Evolutionary conservation across 2,329 filamentous ascomycete genomes (phyloP).

Genomic region (Elsinoe necatrix): DNA sequence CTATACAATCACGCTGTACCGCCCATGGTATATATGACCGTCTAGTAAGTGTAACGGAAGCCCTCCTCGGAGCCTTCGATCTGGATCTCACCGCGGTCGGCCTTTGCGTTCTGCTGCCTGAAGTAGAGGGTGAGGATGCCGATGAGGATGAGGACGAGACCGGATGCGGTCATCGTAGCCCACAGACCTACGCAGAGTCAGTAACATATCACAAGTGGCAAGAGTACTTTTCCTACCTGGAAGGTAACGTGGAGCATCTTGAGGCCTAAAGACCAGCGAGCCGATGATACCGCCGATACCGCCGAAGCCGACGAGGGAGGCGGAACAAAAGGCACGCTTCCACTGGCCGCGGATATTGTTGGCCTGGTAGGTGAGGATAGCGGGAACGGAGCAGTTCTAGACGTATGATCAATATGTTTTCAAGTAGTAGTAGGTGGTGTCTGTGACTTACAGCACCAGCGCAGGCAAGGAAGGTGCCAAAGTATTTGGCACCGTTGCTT

Average conservation of each 20-base stretch:
- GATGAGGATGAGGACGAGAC: conserved; percentile 32
- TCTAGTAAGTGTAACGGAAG: conserved; percentile 23
- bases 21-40: conserved; percentile 3
- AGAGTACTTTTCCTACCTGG: conserved; percentile 20
- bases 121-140: conserved; percentile 28
- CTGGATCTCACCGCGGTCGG: conserved; percentile 35
- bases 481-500: conserved; percentile 53
- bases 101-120: conserved; percentile 30
- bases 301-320: conserved; percentile 67
- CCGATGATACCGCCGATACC: conserved; percentile 70
- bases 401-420: conserved; percentile 56
- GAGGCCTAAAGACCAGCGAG: conserved; percentile 58
- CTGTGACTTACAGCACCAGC: conserved; percentile 54
- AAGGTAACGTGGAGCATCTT: conserved; percentile 33
- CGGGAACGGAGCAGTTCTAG: conserved; percentile 63
- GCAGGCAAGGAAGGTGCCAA: conserved; percentile 65
- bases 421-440: conserved; percentile 54
- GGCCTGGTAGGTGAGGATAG: conserved; percentile 67
- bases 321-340: conserved; percentile 72
- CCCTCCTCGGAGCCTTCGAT: conserved; percentile 30
- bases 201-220: neutral
- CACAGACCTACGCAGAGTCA: neutral
- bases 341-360: conserved; percentile 83
- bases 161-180: conserved; percentile 21
- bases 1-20: conserved; percentile 5